Conservation (phyloP, 2,329 filamentous ascomycete species). For the Ramularia endophylla region DNA sequence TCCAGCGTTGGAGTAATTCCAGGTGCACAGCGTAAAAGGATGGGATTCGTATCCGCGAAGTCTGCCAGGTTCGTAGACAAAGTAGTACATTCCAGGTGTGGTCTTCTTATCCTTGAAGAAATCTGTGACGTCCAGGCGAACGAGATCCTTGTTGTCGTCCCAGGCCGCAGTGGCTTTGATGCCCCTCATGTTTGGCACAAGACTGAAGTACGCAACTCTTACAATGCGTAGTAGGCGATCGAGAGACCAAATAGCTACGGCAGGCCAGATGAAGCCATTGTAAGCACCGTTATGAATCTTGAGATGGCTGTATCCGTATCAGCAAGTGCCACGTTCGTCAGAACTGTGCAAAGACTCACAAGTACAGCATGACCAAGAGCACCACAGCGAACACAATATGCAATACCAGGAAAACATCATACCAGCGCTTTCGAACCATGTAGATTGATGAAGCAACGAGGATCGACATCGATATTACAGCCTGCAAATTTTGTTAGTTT, state of each 20-base stretch:
- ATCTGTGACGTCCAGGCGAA: conserved; percentile 41
- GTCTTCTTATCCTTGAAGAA: conserved; percentile 26
- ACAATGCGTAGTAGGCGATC: conserved; percentile 44
- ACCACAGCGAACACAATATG: conserved; percentile 50
- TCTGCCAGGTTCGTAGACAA: conserved; percentile 42
- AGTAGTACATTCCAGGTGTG: conserved; percentile 44
- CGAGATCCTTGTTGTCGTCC: conserved; percentile 38
- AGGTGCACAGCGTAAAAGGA: conserved; percentile 43
- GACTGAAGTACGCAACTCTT: conserved; percentile 41
- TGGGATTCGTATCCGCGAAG: conserved; percentile 46
- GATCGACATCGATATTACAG: conserved; percentile 39
- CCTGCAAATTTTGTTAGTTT: conserved; percentile 8
- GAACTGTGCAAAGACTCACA: conserved; percentile 41
- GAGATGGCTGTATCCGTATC: conserved; percentile 46
- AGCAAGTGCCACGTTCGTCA: conserved; percentile 4
- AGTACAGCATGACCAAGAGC: conserved; percentile 46
- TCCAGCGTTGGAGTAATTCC: not conserved
- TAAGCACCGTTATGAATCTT: conserved; percentile 50
- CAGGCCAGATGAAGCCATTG: conserved; percentile 47
- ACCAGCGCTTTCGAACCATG: conserved; percentile 46
- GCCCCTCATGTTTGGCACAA: conserved; percentile 25
- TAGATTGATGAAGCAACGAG: conserved; percentile 45
- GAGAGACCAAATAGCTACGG: conserved; percentile 44
- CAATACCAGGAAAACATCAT: conserved; percentile 47
- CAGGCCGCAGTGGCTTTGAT: conserved; percentile 37